These are phyloP conservation scores for Colletotrichum zoysiae DNA, from an alignment of 2,329 filamentous ascomycete species.

Conservation along the genomic window DNA sequence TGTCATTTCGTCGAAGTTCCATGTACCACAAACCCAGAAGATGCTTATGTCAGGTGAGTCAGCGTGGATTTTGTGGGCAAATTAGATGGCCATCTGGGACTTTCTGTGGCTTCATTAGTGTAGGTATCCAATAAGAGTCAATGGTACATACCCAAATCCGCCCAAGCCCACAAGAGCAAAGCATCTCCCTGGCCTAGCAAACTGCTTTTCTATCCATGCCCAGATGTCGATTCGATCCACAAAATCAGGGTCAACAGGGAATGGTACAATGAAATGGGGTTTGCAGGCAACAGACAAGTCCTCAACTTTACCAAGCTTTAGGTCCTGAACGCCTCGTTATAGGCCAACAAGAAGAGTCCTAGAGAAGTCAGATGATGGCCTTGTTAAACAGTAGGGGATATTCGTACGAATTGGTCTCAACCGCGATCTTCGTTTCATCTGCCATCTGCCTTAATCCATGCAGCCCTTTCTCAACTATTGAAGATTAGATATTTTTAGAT, in stretches of 20 bases:
- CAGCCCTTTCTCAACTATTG: background rate
- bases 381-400: no score
- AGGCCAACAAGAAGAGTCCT: background rate
- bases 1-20: no score
- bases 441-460: no score
- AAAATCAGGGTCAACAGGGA: constrained; percentile 39
- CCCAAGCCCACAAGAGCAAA: constrained; percentile 40
- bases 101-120: constrained; percentile 38
- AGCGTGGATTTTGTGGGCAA: constrained; percentile 29
- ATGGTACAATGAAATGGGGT: constrained; percentile 28
- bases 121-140: background rate
- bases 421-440: no score
- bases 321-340: background rate
- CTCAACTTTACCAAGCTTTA: background rate
- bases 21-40: no score
- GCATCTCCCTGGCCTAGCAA: background rate
- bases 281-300: background rate
- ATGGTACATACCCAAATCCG: constrained; percentile 37
- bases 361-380: no score
- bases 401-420: no score
- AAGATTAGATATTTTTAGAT: background rate
- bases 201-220: constrained; percentile 30
- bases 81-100: constrained; percentile 43
- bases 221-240: constrained; percentile 32
- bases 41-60: constrained; percentile 26